Conservation (phyloP, 2,329 filamentous ascomycete species). For the Ascochyta clinopodiicola region DNA sequence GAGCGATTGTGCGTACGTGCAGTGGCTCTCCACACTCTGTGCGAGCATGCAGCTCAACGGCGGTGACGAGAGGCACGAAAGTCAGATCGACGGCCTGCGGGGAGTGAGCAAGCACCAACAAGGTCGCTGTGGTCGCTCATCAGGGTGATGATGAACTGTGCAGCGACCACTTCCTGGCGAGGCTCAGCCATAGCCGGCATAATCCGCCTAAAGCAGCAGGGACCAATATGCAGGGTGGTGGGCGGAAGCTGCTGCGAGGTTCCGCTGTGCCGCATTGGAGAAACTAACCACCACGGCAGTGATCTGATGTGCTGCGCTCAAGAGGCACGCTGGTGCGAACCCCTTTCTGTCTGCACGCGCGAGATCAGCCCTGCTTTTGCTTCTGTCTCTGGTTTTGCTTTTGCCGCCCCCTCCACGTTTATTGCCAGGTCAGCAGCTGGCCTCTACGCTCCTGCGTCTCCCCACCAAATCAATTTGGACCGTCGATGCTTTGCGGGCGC, state of each 20-base stretch:
- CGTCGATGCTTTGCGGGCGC: conserved; percentile 12
- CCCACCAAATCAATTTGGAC: conserved; percentile 3
- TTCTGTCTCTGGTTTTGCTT: background rate
- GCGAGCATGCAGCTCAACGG: background rate
- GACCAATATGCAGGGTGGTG: conserved; percentile 3
- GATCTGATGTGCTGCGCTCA: conserved; percentile 4
- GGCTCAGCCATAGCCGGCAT: background rate
- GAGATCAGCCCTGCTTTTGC: background rate
- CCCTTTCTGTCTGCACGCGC: conserved; percentile 7
- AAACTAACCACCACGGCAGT: conserved; percentile 5
- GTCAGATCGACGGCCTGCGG: background rate
- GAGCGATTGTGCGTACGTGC: background rate
- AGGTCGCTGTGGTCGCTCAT: background rate
- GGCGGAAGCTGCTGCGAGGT: conserved; percentile 1
- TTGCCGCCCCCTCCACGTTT: conserved; percentile 12
- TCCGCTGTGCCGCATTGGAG: conserved; percentile 10
- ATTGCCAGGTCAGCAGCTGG: conserved; percentile 3
- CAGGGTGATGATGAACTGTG: background rate
- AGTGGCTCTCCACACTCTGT: background rate
- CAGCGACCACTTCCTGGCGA: conserved; percentile 2
- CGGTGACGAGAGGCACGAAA: background rate
- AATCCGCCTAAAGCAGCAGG: background rate
- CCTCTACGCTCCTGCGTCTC: conserved; percentile 9
- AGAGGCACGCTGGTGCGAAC: conserved; percentile 4
- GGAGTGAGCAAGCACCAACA: too few species aligned